phyloP scores from a whole-genome alignment of 805 yeast species.

The Teunomyces funiuensis region DNA sequence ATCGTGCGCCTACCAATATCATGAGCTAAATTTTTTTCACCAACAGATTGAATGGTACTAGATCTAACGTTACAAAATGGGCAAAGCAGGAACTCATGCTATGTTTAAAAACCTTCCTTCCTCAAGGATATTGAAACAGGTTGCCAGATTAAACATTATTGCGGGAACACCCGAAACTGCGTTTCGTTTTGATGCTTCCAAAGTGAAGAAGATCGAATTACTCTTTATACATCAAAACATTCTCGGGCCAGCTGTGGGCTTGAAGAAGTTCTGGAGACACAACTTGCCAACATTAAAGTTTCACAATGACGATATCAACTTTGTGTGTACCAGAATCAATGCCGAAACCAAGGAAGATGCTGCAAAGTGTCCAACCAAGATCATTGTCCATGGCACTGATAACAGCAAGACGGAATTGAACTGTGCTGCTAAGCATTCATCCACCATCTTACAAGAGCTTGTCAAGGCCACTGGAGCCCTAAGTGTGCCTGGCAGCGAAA shows the following conservation, averaged over 20 bases:
- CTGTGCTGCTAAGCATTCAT: slow-evolving; percentile 49
- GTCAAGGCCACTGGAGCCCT: slow-evolving; percentile 52
- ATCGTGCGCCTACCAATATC: not conserved
- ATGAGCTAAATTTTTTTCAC: not conserved
- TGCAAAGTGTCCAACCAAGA: slow-evolving; percentile 44
- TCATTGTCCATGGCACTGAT: slow-evolving; percentile 40
- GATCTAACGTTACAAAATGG: not conserved
- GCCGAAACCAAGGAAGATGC: slow-evolving; percentile 42
- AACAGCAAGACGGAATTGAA: slow-evolving; percentile 46
- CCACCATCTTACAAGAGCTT: slow-evolving; percentile 58
- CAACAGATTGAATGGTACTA: not conserved
- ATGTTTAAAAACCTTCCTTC: slow-evolving; percentile 35
- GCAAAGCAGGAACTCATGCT: slow-evolving; percentile 3
- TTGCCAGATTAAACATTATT: slow-evolving; percentile 48
- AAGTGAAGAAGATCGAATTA: slow-evolving; percentile 45
- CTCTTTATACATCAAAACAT: slow-evolving; percentile 45
- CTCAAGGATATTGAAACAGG: slow-evolving; percentile 47
- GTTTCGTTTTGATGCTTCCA: slow-evolving; percentile 25
- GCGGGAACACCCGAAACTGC: slow-evolving; percentile 48
- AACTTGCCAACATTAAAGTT: slow-evolving; percentile 76
- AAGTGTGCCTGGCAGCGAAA: slow-evolving; percentile 7
- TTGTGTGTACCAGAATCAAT: slow-evolving; percentile 58
- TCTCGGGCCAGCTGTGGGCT: slow-evolving; percentile 58
- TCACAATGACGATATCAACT: slow-evolving; percentile 72
- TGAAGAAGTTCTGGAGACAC: slow-evolving; percentile 72